Evolutionary conservation across 495 filamentous ascomycete genomes (phyloP).

Genomic region (Penicillium coprophilum): DNA sequence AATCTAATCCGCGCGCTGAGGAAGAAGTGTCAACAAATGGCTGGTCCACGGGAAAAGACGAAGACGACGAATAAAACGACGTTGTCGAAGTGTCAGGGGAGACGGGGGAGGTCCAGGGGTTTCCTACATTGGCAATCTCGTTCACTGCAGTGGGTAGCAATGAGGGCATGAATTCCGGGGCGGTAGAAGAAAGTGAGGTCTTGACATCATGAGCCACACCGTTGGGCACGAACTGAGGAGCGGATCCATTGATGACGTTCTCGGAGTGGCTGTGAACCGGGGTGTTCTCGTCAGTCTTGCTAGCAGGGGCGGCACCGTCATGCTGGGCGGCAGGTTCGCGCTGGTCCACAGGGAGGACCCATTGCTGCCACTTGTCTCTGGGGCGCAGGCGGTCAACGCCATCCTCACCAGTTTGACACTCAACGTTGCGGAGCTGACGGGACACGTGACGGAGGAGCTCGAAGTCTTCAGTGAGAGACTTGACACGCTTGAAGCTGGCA

Average conservation of each 20-base stretch:
- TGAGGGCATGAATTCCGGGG: conserved; percentile 73
- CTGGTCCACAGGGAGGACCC: conserved; percentile 64
- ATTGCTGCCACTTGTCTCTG: conserved; percentile 75
- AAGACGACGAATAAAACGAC: not conserved
- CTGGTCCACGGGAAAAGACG: conserved; percentile 49
- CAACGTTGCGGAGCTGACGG: conserved; percentile 65
- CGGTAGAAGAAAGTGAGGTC: conserved; percentile 68
- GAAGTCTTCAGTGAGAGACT: conserved; percentile 67
- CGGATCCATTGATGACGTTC: conserved; percentile 31
- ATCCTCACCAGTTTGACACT: conserved; percentile 68
- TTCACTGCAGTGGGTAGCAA: conserved; percentile 34
- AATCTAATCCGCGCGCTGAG: conserved; percentile 38
- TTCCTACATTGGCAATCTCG: conserved; percentile 46
- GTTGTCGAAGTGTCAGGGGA: not conserved
- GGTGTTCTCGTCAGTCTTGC: conserved; percentile 30
- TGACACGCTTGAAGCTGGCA: conserved; percentile 81
- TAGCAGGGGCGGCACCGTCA: conserved; percentile 47
- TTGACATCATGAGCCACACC: conserved; percentile 41
- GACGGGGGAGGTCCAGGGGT: conserved; percentile 33
- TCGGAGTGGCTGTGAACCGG: conserved; percentile 29
- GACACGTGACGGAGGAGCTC: conserved; percentile 74
- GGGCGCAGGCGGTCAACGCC: conserved; percentile 77
- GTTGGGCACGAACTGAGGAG: conserved; percentile 38
- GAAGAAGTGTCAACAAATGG: conserved; percentile 52
- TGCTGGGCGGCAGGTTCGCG: conserved; percentile 62